These are phyloP conservation scores for Dictyostelium intermedium DNA, from an alignment of 78 protist species.

Conservation along the genomic window DNA sequence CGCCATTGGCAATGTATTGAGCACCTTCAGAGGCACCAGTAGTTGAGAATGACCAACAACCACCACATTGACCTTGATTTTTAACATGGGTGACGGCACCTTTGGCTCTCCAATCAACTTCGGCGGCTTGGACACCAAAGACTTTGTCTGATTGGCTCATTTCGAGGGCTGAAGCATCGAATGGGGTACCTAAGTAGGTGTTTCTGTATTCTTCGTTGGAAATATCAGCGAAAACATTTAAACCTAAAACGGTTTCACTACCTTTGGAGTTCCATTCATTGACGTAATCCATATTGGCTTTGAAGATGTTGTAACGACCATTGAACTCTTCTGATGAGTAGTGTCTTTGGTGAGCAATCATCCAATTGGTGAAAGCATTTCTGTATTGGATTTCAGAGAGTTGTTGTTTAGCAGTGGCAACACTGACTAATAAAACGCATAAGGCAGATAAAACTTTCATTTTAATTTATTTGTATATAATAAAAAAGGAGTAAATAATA, in stretches of 20 bases:
- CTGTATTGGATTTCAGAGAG: constrained; percentile 12
- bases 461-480: neutral
- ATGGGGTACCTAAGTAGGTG: constrained; percentile 22
- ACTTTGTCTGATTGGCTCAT: neutral
- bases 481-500: neutral
- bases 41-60: constrained; percentile 87
- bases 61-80: constrained; percentile 86
- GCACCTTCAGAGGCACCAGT: constrained; percentile 79
- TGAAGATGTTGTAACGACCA: constrained; percentile 37
- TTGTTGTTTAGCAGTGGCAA: constrained; percentile 10
- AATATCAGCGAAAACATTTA: constrained; percentile 65
- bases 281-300: constrained; percentile 60
- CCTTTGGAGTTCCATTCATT: constrained; percentile 55
- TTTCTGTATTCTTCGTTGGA: constrained; percentile 53
- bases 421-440: neutral
- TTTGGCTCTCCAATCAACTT: constrained; percentile 72
- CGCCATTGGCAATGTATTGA: constrained; percentile 8
- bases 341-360: constrained; percentile 3
- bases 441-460: neutral
- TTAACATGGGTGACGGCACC: constrained; percentile 81
- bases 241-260: constrained; percentile 46
- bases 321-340: constrained; percentile 25
- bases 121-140: neutral
- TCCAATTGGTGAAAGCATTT: constrained; percentile 41
- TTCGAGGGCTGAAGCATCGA: neutral